A percentile compares a stretch with the other conserved stretches of the same genome.
These are phyloP conservation scores for Phylloporus arenicola DNA, from an alignment of 768 basidiomycete species.

Conservation along the genomic window DNA sequence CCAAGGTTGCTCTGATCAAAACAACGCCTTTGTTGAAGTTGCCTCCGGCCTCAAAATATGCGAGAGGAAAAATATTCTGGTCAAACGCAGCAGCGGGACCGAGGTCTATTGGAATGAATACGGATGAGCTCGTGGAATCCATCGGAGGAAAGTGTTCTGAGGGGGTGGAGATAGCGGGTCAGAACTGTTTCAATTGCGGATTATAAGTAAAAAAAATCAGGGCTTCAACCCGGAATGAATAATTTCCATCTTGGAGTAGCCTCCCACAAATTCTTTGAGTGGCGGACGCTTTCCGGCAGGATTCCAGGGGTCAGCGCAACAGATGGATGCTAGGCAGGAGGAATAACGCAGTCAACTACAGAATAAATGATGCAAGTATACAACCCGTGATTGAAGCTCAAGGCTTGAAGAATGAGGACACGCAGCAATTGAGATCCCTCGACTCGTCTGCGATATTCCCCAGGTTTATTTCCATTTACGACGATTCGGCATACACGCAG, in stretches of 20 bases:
- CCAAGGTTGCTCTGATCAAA: constrained; percentile 4
- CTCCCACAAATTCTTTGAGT: too few relatives aligned
- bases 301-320: too few relatives aligned
- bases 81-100: not conserved
- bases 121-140: not conserved
- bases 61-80: constrained; percentile 1
- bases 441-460: not conserved
- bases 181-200: not conserved
- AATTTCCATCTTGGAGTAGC: too few relatives aligned
- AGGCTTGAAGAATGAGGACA: too few relatives aligned
- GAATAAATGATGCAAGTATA: not conserved
- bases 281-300: too few relatives aligned
- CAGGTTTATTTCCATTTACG: not conserved
- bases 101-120: constrained; percentile 1
- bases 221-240: too few relatives aligned
- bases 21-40: not conserved
- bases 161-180: not conserved
- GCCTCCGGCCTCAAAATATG: not conserved
- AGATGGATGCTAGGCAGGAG: not conserved
- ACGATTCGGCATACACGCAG: not conserved
- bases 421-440: too few relatives aligned
- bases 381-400: too few relatives aligned
- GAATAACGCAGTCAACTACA: not conserved
- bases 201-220: constrained; percentile 3
- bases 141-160: not conserved